Evolutionary conservation across 352 stramenopile genomes (phyloP), one percentile per base, ranked within the genome.

Genomic region (Pythium phragmitis): DNA sequence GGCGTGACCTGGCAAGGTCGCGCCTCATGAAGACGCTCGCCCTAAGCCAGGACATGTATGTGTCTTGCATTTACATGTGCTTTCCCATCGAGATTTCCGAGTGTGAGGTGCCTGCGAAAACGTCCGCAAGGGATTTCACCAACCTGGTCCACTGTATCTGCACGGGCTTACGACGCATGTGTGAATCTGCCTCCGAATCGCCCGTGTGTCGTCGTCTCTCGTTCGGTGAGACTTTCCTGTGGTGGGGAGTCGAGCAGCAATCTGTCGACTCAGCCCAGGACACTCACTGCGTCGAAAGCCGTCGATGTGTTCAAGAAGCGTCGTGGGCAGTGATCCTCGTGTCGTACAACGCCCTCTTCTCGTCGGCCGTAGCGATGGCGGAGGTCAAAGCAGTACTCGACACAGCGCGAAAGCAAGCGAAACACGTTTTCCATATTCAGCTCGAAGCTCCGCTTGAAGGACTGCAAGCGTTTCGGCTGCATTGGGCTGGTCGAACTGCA

Each of bases 301-400:
- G 52, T n/a, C 23, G 23, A 1, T 23, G 21, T 4, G 47, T 73
- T 11, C 57, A 69, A n/a, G 36, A 49, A 6, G 17, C 51, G 11
- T 73, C 54, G 14, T 78, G 65, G 70, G 70, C 70, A 2, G 57
- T 72, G 12, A 52, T 80, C 7, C 16, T 80, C 2, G 41, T 72
- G 12, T 66, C 70, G 7, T 76, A 71, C 46, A 80, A 80, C 43
- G 53, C 57, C 8, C 42, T 80, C 4, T 80, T 76, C 46, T 69
- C 62, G 7, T 76, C 73, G 0, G n/a, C 59, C 19, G 6, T 49
- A 1, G 68, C 73, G 4, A 58, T 67, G 11, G 14, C n/a, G 1
- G 65, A 78, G 3, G 21, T 80, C 43, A 72, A 61, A 45, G 48
- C 60, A 6, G 48, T 57, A 16, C 47, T 80, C 3, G 19, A 17